Conservation (phyloP, 352 stramenopile genomes). For the Globisporangium viniferum region DNA sequence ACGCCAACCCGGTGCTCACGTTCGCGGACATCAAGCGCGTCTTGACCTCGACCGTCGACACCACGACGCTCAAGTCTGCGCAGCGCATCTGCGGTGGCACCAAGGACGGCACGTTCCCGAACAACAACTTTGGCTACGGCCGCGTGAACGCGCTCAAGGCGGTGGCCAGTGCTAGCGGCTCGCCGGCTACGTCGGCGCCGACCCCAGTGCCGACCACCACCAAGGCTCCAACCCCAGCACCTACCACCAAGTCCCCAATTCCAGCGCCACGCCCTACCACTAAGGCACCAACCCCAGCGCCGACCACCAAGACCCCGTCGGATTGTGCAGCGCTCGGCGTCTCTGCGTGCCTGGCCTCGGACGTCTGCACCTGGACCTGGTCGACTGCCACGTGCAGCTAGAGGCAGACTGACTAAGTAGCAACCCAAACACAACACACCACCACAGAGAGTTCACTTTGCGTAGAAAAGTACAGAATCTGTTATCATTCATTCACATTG, state of each 20-base stretch:
- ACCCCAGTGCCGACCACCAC: not conserved
- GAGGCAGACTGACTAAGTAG: not conserved
- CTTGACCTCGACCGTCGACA: constrained; percentile 21
- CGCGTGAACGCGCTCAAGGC: constrained; percentile 25
- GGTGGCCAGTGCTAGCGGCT: not conserved
- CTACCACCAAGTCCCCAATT: not conserved
- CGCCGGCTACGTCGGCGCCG: not conserved
- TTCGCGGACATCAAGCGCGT: constrained; percentile 16
- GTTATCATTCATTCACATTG: not conserved
- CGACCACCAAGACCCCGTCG: not conserved
- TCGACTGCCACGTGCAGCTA: not conserved
- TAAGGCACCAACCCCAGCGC: not conserved
- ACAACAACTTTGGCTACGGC: constrained; percentile 35
- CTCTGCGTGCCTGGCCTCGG: not conserved
- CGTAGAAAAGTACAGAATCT: not conserved
- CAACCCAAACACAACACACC: not conserved
- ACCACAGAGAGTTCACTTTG: not conserved
- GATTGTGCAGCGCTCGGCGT: not conserved
- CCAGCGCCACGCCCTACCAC: not conserved
- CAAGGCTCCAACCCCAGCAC: not conserved
- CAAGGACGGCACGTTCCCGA: constrained; percentile 20
- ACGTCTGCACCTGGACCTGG: not conserved
- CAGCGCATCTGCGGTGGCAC: constrained; percentile 14
- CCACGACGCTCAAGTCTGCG: constrained; percentile 7
- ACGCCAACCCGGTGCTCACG: constrained; percentile 16